Base-by-base conservation (phyloP, 495 filamentous ascomycete species). In the Neurospora terricola region DNA sequence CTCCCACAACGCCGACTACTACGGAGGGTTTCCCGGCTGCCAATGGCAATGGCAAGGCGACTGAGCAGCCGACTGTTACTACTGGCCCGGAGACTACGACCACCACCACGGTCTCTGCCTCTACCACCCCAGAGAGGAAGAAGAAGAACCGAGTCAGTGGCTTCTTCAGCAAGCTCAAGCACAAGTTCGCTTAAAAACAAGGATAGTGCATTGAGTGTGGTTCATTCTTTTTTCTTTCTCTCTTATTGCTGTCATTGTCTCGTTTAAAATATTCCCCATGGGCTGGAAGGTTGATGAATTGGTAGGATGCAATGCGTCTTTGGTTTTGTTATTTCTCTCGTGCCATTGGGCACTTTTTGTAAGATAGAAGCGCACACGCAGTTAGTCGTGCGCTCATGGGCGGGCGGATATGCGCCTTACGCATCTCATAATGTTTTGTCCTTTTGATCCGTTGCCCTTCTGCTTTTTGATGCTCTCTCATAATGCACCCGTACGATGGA, bases 61-160 rank as follows among this genome's bases (percentile, higher is more conserved):
- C 78, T 74, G 48, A 75, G 69, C 72, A 78, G 45, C 77, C 78
- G 18, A 71, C 79, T 12, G 72, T 74, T 11, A 69, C 73, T 45
- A 76, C 76, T 54, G 76, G 77, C 21, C 48, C 78, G 16, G 77
- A 75, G 40, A 77, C 72, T 48, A 62, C 77, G 68, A 71, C 81
- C 71, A 72, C 80, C 79, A 81, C 81, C 71, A 71, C 80, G 18
- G 74, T 77, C 23, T 77, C 80, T 45, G 75, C 73, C 71, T 43
- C 82, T 23, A 73, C 78, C 16, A 74, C 81, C 16, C 73, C 77
- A n/a, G 81, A 85, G 72, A 83, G 80, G 77, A 86, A 87, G 80
- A 88, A 87, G 86, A 90, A 87, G 84, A 85, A 87, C 80, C 87
- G 90, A 78, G 76, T 89, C 71, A 85, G 80, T 70, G 82, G 85